Percentiles rank a stretch among this genome's conserved stretches.
Evolutionary conservation across 352 stramenopile genomes (phyloP).

Genomic region (Phytophthora capsici): DNA sequence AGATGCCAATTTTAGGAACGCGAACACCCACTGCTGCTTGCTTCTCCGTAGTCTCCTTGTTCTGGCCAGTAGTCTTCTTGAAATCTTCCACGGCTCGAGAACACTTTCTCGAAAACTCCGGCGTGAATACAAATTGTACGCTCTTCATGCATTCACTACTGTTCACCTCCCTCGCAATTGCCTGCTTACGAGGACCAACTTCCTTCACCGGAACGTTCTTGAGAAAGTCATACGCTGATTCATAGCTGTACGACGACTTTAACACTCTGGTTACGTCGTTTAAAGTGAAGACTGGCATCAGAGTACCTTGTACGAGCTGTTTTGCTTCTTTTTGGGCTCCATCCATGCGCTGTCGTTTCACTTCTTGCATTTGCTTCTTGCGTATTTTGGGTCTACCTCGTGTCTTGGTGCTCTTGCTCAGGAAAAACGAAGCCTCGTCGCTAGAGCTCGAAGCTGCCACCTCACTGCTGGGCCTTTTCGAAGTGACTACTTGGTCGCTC

Average conservation of each 20-base stretch:
- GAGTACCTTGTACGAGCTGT: conserved; percentile 1
- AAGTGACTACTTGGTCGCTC: background rate
- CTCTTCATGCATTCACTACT: background rate
- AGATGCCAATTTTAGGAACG: background rate
- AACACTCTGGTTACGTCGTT: background rate
- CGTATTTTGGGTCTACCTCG: background rate
- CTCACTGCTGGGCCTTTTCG: background rate
- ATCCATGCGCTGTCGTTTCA: conserved; percentile 1
- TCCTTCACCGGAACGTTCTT: background rate
- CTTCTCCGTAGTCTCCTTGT: background rate
- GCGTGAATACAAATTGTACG: background rate
- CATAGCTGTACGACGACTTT: background rate
- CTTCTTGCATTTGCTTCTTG: conserved; percentile 1
- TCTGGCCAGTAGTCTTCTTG: background rate
- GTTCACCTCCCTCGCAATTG: background rate
- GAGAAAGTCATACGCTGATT: background rate
- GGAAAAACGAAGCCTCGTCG: background rate
- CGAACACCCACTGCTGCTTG: conserved; percentile 3
- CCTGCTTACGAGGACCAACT: background rate
- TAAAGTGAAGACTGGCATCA: background rate
- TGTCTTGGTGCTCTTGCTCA: background rate
- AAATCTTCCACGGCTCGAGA: background rate
- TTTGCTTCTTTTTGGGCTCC: conserved; percentile 1
- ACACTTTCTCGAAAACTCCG: background rate
- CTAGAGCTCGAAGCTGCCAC: too few relatives aligned